Evolutionary conservation across 306 rosid genomes (phyloP), one percentile per base, ranked within the genome.

Genomic region (Macrotyloma uniflorum): DNA sequence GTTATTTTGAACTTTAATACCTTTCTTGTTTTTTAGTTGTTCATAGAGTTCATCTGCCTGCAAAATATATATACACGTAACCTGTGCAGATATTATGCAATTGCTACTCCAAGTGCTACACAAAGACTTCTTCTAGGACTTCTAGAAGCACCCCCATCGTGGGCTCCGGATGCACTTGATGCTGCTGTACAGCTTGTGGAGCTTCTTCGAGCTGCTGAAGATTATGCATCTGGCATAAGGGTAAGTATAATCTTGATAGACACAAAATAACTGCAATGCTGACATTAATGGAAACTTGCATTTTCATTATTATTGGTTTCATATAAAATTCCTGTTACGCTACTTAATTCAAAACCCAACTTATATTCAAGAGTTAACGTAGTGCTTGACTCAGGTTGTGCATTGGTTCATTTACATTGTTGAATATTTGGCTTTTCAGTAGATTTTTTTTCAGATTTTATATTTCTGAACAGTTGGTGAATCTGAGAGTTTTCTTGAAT

Each of bases 131-230:
- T 95, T 83, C 93, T 92, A 72, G 98, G 98, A 74, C 97, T 95
- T 77, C 82, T 95, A 68, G 98, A 95, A 88, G 98, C 98, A 59
- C 98, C 98, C 5, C 98, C 98, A 24, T 95, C 98, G 2, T 95
- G 98, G 98, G 98, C 98, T 79, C 98, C 98, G 13, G 98, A 95
- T 88, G 98, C 98, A 74, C 98, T 95, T 72, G 98, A 95, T 86
- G 98, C 98, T 40, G 95, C 98, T 66, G 98, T 95, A 58, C 98
- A 95, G 85, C 97, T 95, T 64, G 98, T 95, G 84, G 98, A 92
- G 72, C 98, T 95, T 46, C 98, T 95, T 74, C 97, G 98, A 64
- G 98, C 98, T 83, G 98, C 98, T 79, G 98, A 95, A 87, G 98
- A 95, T 83, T 95, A 92, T 87, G 97, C 97, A 46, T 83, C 98